These are phyloP conservation scores for Blepharisma japonicum DNA, from an alignment of 73 alveolate species.

Conservation along the genomic window DNA sequence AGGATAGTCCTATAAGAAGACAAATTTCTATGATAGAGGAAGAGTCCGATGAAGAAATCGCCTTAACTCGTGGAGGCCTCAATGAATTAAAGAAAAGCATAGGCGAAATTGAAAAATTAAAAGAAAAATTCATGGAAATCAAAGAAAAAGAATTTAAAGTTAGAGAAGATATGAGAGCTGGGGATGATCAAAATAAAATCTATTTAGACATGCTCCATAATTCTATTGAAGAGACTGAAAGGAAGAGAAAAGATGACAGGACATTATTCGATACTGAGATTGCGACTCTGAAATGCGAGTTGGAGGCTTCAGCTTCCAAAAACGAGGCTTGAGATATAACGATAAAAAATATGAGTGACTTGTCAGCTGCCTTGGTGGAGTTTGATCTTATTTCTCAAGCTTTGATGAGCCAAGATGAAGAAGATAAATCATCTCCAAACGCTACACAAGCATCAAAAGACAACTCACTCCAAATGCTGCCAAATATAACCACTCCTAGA, in stretches of 20 bases:
- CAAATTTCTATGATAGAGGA: too few relatives aligned
- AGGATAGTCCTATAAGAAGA: too few relatives aligned
- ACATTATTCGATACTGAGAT: neutral
- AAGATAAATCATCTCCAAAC: too few relatives aligned
- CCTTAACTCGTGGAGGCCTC: too few relatives aligned
- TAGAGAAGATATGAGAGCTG: constrained; percentile 10
- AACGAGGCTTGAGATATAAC: neutral
- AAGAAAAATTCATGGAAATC: neutral
- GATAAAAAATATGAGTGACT: neutral
- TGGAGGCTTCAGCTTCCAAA: neutral
- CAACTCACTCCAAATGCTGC: too few relatives aligned
- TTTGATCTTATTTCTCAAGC: neutral
- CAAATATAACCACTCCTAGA: too few relatives aligned
- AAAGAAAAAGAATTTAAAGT: neutral
- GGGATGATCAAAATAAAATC: neutral
- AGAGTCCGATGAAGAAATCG: too few relatives aligned
- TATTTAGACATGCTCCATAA: neutral
- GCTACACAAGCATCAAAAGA: too few relatives aligned
- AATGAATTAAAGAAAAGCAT: too few relatives aligned
- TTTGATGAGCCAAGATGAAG: neutral
- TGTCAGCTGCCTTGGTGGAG: neutral
- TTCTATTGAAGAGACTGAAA: neutral
- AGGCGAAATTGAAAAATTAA: too few relatives aligned
- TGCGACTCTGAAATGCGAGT: neutral
- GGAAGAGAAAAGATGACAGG: neutral